Percentiles rank a stretch among this genome's conserved stretches.
These are phyloP conservation scores for Aspergillus aculeatus DNA, from an alignment of 2,329 filamentous ascomycete genomes.

Conservation along the genomic window DNA sequence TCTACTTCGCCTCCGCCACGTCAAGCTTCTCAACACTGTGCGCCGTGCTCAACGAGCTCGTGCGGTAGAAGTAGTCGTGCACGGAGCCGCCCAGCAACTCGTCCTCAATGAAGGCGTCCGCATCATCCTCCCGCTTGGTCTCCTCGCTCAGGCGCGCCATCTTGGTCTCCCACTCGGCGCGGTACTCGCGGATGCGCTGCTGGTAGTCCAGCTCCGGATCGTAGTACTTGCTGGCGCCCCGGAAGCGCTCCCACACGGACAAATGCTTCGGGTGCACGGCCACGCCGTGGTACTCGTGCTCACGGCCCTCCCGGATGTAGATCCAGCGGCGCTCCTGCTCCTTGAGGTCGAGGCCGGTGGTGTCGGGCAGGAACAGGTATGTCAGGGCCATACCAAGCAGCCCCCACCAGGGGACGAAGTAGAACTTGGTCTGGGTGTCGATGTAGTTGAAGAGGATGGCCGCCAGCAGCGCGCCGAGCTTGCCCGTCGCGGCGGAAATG, in stretches of 20 bases:
- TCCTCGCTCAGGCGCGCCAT: conserved; percentile 3
- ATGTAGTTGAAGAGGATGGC: conserved; percentile 7
- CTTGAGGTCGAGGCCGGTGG: conserved; percentile 5
- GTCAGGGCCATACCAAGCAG: conserved; percentile 1
- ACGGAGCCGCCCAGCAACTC: neutral
- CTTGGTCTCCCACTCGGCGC: conserved; percentile 3
- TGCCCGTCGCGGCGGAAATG: conserved; percentile 86
- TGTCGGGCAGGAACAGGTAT: conserved; percentile 2
- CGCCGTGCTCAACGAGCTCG: neutral
- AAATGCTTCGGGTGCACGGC: conserved; percentile 3
- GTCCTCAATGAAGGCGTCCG: neutral
- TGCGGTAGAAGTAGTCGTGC: conserved; percentile 5
- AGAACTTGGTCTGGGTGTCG: conserved; percentile 7
- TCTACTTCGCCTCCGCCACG: neutral
- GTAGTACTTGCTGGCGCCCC: conserved; percentile 5
- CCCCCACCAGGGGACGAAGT: conserved; percentile 6
- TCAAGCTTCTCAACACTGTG: neutral
- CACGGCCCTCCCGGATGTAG: neutral
- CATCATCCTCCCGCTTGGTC: neutral
- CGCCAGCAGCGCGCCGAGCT: conserved; percentile 80
- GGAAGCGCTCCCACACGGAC: conserved; percentile 8
- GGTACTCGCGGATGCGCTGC: conserved; percentile 5
- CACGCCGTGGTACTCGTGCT: conserved; percentile 5
- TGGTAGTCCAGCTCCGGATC: conserved; percentile 6
- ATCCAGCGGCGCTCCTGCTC: conserved; percentile 6